A percentile compares a stretch with the other conserved stretches of the same genome.
phyloP scores from a whole-genome alignment of 1,284 basidiomycete species.

The Puccinia triticina region DNA sequence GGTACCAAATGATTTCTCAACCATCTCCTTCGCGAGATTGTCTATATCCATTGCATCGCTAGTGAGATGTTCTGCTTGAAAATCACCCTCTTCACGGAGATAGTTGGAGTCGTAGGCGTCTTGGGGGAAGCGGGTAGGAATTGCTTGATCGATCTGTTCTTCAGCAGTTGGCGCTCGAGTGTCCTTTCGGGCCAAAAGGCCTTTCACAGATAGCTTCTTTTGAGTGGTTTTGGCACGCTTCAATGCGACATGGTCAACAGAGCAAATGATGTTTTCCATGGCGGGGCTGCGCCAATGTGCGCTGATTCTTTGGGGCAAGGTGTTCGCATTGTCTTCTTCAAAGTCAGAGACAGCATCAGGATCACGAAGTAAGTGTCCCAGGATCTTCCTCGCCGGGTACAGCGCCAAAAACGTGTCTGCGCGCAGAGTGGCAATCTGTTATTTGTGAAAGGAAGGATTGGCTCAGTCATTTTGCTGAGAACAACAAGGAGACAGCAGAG shows the following conservation, averaged over 20 bases:
- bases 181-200: not conserved
- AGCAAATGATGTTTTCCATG: not conserved
- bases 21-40: not conserved
- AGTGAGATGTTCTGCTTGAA: not conserved
- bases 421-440: slow-evolving; percentile 9
- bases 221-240: not conserved
- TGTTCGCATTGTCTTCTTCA: slow-evolving; percentile 9
- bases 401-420: not conserved
- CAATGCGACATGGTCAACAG: not conserved
- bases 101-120: not conserved
- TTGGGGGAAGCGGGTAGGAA: slow-evolving; percentile 2
- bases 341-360: slow-evolving; percentile 2
- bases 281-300: slow-evolving; percentile 2
- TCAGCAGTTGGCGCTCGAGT: not conserved
- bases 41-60: not conserved
- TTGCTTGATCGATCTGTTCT: not conserved
- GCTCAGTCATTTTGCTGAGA: not conserved
- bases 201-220: slow-evolving; percentile 3
- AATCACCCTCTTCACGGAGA: not conserved
- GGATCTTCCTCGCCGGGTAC: not conserved
- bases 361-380: slow-evolving; percentile 16
- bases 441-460: not conserved
- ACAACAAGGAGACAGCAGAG: not conserved
- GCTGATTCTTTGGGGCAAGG: not conserved
- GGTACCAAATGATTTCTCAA: not conserved